Percentiles rank a stretch among this genome's conserved stretches.
These are phyloP conservation scores for Sphenostylis stenocarpa DNA, from an alignment of 306 rosid genomes.

Conservation along the genomic window DNA sequence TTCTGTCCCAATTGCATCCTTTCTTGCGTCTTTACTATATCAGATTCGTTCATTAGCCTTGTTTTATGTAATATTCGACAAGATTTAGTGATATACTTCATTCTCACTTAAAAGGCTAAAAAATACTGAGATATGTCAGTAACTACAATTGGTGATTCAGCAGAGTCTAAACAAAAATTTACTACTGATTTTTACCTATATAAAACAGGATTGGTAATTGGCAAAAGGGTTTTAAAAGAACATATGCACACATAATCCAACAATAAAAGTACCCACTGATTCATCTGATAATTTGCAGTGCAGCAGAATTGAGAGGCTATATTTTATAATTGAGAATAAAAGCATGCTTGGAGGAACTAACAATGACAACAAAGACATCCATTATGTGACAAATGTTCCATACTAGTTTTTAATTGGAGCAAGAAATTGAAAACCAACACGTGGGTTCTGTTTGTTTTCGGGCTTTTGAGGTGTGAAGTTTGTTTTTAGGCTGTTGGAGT, in stretches of 20 bases:
- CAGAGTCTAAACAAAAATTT: background rate
- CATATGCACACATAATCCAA: slow-evolving; percentile 32
- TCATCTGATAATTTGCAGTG: slow-evolving; percentile 37
- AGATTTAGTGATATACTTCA: background rate
- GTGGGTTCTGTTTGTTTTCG: slow-evolving; percentile 57
- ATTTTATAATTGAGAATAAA: slow-evolving; percentile 8
- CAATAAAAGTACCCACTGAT: slow-evolving; percentile 34
- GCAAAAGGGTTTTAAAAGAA: background rate
- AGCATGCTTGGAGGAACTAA: slow-evolving; percentile 42
- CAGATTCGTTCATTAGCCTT: background rate
- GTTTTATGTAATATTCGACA: background rate
- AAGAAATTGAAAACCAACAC: slow-evolving; percentile 47
- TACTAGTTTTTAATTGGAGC: slow-evolving; percentile 29
- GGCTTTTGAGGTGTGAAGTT: slow-evolving; percentile 80
- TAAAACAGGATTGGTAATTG: slow-evolving; percentile 4
- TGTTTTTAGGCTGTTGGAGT: slow-evolving; percentile 74
- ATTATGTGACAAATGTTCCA: slow-evolving; percentile 51
- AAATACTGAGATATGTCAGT: background rate
- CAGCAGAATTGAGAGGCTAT: slow-evolving; percentile 33
- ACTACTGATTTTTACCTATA: slow-evolving; percentile 9
- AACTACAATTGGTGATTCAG: background rate
- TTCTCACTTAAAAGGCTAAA: background rate
- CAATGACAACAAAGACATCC: slow-evolving; percentile 49
- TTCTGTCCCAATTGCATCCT: slow-evolving; percentile 29
- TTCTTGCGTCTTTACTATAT: slow-evolving; percentile 5